Conservation (phyloP, 257 asterid genomes). For the Rauvolfia tetraphylla region DNA sequence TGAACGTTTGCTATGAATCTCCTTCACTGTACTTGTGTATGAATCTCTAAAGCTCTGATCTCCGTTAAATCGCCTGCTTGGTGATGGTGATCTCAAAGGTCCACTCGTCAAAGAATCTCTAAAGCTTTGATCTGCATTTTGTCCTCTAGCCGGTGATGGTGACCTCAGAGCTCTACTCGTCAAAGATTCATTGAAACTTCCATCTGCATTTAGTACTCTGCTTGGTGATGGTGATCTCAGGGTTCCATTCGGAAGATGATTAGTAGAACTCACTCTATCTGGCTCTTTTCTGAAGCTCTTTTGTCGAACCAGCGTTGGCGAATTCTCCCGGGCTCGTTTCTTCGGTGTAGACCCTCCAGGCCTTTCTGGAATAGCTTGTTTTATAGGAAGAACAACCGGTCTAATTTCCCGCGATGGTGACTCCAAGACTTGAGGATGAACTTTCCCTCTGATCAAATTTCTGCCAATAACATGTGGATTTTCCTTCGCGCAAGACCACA, state of each 20-base stretch:
- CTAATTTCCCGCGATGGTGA: conserved; percentile 7
- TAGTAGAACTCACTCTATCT: background rate
- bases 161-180: conserved; percentile 39
- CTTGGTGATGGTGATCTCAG: conserved; percentile 70
- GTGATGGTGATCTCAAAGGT: conserved; percentile 63
- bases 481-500: conserved; percentile 57
- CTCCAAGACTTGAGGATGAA: conserved; percentile 7
- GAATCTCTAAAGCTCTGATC: conserved; percentile 29
- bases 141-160: conserved; percentile 76
- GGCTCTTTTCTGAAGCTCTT: conserved; percentile 60
- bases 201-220: conserved; percentile 42
- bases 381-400: conserved; percentile 1
- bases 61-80: conserved; percentile 47
- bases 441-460: conserved; percentile 14
- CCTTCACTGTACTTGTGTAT: conserved; percentile 16
- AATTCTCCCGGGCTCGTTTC: conserved; percentile 56
- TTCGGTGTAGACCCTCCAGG: conserved; percentile 31
- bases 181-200: conserved; percentile 17
- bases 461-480: conserved; percentile 47
- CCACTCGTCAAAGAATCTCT: too few relatives aligned
- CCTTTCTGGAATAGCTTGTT: conserved; percentile 30
- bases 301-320: conserved; percentile 55
- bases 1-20: conserved; percentile 21
- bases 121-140: too few relatives aligned
- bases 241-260: conserved; percentile 26